Percentiles rank a stretch among this genome's conserved stretches.
These are phyloP conservation scores for Colletotrichum sojae DNA, from an alignment of 2,329 filamentous ascomycete genomes.

Conservation along the genomic window DNA sequence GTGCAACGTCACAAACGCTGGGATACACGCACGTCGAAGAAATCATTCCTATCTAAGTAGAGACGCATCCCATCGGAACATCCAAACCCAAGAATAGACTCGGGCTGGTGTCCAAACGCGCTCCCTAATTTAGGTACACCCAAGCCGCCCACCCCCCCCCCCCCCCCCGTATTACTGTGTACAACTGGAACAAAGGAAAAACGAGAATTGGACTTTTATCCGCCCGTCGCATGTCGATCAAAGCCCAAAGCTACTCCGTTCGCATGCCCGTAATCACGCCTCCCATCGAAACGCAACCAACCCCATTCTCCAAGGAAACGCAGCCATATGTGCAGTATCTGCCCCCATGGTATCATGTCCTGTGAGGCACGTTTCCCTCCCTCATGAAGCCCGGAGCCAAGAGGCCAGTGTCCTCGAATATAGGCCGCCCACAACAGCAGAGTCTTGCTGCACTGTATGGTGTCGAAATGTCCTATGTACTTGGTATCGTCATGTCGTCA, in stretches of 20 bases:
- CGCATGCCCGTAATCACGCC: constrained; percentile 35
- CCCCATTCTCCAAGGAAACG: constrained; percentile 34
- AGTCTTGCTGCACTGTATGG: constrained; percentile 30
- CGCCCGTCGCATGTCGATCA: constrained; percentile 23
- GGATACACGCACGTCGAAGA: background rate
- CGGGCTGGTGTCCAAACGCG: constrained; percentile 26
- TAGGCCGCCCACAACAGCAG: constrained; percentile 6
- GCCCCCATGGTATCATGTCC: constrained; percentile 26
- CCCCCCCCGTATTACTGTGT: constrained; percentile 1
- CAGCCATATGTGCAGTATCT: constrained; percentile 36
- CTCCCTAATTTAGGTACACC: constrained; percentile 24
- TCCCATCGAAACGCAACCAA: constrained; percentile 26
- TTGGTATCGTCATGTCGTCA: constrained; percentile 41
- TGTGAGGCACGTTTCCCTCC: background rate
- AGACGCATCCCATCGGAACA: constrained; percentile 8
- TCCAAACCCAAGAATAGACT: constrained; percentile 28
- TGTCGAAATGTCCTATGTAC: constrained; percentile 42
- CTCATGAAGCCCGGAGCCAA: background rate
- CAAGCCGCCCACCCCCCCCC: constrained; percentile 7
- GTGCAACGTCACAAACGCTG: too few species aligned
- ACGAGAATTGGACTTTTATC: constrained; percentile 25
- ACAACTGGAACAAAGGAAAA: constrained; percentile 27
- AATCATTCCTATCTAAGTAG: constrained; percentile 11
- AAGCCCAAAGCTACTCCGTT: constrained; percentile 29
- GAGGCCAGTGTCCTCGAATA: constrained; percentile 11